These are phyloP conservation scores for Eucalyptus regnans DNA, from an alignment of 345 rosid genomes.

Conservation along the genomic window DNA sequence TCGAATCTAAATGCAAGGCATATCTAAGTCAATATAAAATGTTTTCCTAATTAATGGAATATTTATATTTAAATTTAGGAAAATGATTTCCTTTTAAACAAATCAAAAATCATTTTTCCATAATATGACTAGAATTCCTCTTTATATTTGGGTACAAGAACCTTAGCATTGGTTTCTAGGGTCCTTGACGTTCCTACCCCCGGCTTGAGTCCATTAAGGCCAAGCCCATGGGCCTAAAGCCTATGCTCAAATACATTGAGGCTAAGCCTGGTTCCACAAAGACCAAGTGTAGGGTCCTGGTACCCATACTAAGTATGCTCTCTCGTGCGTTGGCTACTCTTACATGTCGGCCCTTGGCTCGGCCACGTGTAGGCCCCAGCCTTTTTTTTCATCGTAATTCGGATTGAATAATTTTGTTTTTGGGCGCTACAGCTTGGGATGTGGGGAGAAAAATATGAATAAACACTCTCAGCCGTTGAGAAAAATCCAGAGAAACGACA, in stretches of 20 bases:
- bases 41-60: accelerated
- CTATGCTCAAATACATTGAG: background rate
- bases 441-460: background rate
- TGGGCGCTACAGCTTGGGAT: background rate
- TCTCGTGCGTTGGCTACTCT: background rate
- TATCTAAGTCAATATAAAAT: no score
- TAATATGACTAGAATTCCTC: no score
- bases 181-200: no score
- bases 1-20: no score
- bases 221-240: no score
- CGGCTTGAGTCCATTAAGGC: no score
- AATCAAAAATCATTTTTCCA: no score
- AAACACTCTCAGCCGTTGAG: background rate
- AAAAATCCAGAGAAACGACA: background rate
- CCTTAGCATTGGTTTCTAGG: background rate
- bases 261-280: background rate
- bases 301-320: background rate
- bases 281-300: accelerated
- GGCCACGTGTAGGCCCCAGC: background rate
- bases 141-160: background rate
- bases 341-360: background rate
- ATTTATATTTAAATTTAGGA: no score
- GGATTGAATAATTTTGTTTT: background rate
- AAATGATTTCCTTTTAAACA: background rate
- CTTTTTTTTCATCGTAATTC: background rate